These are phyloP conservation scores for Alternaria novae-zelandiae DNA, from an alignment of 2,329 filamentous ascomycete species.

Conservation along the genomic window DNA sequence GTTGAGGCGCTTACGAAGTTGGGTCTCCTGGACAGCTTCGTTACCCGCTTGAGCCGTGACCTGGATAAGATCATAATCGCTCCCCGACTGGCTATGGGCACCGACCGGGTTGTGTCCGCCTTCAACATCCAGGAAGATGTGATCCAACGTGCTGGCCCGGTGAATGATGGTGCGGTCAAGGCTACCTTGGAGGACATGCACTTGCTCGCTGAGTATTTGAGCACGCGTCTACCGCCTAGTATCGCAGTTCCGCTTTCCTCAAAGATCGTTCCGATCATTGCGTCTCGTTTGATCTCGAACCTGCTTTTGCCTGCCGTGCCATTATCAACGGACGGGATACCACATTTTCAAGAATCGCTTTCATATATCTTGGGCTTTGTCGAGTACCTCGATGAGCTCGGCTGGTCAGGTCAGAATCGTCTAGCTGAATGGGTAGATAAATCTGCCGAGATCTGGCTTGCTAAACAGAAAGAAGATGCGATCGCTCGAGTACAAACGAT, in stretches of 20 bases:
- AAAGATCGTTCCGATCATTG: constrained; percentile 72
- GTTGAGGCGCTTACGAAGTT: constrained; percentile 47
- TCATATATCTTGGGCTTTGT: constrained; percentile 70
- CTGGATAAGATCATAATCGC: constrained; percentile 67
- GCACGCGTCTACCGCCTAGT: constrained; percentile 56
- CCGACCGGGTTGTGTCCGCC: constrained; percentile 44
- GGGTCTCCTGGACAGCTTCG: constrained; percentile 56
- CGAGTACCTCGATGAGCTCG: constrained; percentile 63
- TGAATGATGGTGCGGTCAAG: constrained; percentile 38
- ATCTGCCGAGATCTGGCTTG: constrained; percentile 83
- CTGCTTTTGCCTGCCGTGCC: constrained; percentile 84
- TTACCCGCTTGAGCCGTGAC: constrained; percentile 66
- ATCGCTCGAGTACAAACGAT: constrained; percentile 76
- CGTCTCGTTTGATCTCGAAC: constrained; percentile 69
- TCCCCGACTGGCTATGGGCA: constrained; percentile 59
- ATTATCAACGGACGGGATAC: constrained; percentile 72
- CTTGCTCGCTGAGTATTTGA: constrained; percentile 58
- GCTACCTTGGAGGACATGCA: constrained; percentile 41
- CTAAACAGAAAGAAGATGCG: constrained; percentile 79
- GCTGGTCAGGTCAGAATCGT: constrained; percentile 67
- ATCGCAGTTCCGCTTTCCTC: constrained; percentile 65
- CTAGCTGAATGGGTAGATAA: constrained; percentile 81
- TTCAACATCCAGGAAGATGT: constrained; percentile 45
- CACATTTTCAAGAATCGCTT: constrained; percentile 74
- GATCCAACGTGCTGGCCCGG: constrained; percentile 38